A percentile compares a stretch with the other conserved stretches of the same genome.
phyloP scores from a whole-genome alignment of 2,329 filamentous ascomycete species.

The Colletotrichum sublineola region DNA sequence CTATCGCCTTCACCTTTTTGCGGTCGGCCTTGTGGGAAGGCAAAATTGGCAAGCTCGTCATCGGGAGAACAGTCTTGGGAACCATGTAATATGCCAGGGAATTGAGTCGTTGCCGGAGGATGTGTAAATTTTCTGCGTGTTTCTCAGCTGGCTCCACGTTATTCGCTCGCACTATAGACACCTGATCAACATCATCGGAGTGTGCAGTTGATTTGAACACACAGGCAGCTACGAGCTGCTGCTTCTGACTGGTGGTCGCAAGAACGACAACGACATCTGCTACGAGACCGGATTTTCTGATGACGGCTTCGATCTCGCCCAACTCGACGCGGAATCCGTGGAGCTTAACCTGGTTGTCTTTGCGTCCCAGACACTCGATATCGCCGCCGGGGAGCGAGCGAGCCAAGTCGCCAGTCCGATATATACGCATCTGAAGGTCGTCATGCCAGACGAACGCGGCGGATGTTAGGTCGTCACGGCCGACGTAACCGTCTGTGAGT shows the following conservation, averaged over 20 bases:
- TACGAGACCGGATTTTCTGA: slow-evolving; percentile 33
- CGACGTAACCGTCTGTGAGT: slow-evolving; percentile 43
- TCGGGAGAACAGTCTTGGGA: slow-evolving; percentile 46
- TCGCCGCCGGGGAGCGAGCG: slow-evolving; percentile 41
- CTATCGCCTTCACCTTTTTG: slow-evolving; percentile 41
- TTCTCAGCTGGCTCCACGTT: neutral
- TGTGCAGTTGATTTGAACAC: neutral
- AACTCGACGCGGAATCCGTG: slow-evolving; percentile 44
- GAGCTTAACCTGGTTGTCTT: slow-evolving; percentile 44
- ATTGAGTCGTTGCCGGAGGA: slow-evolving; percentile 36
- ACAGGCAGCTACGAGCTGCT: slow-evolving; percentile 3
- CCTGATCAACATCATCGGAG: neutral
- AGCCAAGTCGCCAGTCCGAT: slow-evolving; percentile 44
- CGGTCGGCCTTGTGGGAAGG: slow-evolving; percentile 48
- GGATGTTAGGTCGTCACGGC: slow-evolving; percentile 34
- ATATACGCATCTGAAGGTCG: slow-evolving; percentile 30
- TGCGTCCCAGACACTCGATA: slow-evolving; percentile 43
- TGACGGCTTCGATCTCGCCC: slow-evolving; percentile 44
- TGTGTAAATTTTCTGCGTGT: neutral
- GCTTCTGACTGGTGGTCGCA: slow-evolving; percentile 3
- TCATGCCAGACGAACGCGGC: slow-evolving; percentile 31
- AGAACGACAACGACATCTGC: neutral
- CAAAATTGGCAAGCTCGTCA: slow-evolving; percentile 44
- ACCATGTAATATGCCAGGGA: slow-evolving; percentile 48
- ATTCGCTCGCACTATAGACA: no score